Percentiles rank a stretch among this genome's conserved stretches.
Conservation (phyloP, 306 rosid genomes). For the Ormosia semicastrata region DNA sequence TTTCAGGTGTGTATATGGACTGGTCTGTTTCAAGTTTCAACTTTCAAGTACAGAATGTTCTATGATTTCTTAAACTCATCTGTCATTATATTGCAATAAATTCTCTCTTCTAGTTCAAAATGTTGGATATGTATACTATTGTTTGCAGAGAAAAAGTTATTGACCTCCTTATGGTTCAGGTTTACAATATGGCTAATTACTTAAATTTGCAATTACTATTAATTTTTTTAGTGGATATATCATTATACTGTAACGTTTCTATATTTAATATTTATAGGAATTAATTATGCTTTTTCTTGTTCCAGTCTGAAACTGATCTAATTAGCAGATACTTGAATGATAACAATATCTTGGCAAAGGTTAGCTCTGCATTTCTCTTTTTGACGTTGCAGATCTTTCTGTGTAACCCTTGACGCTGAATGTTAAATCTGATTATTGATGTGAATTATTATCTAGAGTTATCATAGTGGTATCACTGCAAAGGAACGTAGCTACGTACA, state of each 20-base stretch:
- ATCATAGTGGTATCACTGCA: constrained; percentile 79
- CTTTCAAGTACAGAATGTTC: constrained; percentile 1
- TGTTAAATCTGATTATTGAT: constrained; percentile 35
- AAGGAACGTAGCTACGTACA: constrained; percentile 82
- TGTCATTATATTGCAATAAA: constrained; percentile 4
- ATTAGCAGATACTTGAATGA: constrained; percentile 74
- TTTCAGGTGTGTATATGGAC: constrained; percentile 68
- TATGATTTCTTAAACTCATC: constrained; percentile 7
- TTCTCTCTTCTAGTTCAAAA: constrained; percentile 7
- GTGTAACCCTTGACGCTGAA: constrained; percentile 1
- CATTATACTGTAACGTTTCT: not conserved
- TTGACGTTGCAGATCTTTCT: constrained; percentile 17
- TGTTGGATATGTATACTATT: constrained; percentile 17
- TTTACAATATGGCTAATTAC: constrained; percentile 19
- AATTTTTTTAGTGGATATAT: constrained; percentile 17
- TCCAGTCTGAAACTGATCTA: constrained; percentile 79
- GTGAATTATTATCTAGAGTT: constrained; percentile 54
- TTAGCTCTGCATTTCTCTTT: constrained; percentile 41
- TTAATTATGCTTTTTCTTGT: constrained; percentile 29
- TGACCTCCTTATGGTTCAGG: constrained; percentile 7
- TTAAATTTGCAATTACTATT: not conserved
- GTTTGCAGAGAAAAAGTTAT: not conserved
- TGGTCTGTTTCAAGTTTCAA: constrained; percentile 20
- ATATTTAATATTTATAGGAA: not conserved
- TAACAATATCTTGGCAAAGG: constrained; percentile 78